phyloP scores from a whole-genome alignment of 148 eudicot genomes.

The Mesembryanthemum crystallinum region DNA sequence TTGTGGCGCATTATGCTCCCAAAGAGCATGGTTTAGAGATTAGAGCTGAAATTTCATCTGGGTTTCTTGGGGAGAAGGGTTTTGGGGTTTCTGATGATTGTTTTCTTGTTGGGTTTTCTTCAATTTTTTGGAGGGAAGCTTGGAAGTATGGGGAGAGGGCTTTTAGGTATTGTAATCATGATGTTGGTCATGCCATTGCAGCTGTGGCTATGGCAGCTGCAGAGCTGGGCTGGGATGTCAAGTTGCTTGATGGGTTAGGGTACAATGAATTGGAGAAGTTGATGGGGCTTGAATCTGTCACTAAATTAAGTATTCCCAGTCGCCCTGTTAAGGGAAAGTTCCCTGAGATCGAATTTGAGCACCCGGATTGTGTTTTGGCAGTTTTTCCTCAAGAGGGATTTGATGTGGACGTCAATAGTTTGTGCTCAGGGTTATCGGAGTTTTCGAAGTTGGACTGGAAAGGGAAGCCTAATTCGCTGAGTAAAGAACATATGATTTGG shows the following conservation, averaged over 20 bases:
- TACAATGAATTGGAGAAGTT: conserved; percentile 56
- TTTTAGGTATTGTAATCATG: conserved; percentile 94
- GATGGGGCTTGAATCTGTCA: conserved; percentile 54
- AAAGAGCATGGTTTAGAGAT: conserved; percentile 81
- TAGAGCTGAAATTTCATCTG: conserved; percentile 53
- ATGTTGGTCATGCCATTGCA: conserved; percentile 85
- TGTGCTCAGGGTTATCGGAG: conserved; percentile 43
- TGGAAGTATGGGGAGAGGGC: conserved; percentile 98
- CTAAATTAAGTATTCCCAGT: conserved; percentile 42
- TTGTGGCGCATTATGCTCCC: conserved; percentile 89
- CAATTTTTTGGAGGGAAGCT: conserved; percentile 92
- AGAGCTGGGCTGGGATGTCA: conserved; percentile 89
- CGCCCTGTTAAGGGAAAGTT: conserved; percentile 69
- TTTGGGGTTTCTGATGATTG: conserved; percentile 44
- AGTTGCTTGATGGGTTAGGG: conserved; percentile 83
- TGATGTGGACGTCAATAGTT: conserved; percentile 43
- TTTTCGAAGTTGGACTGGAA: conserved; percentile 70
- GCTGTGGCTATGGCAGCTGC: conserved; percentile 82
- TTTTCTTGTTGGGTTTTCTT: conserved; percentile 74
- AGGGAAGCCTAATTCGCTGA: conserved; percentile 73
- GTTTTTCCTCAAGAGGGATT: conserved; percentile 56
- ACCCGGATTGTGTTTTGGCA: conserved; percentile 77
- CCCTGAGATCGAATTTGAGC: conserved; percentile 86
- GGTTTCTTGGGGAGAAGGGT: conserved; percentile 34
- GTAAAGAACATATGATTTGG: conserved; percentile 90